Percentiles rank a stretch among this genome's conserved stretches.
phyloP scores from a whole-genome alignment of 2,329 filamentous ascomycete genomes.

The Orbilia ellipsospora region DNA sequence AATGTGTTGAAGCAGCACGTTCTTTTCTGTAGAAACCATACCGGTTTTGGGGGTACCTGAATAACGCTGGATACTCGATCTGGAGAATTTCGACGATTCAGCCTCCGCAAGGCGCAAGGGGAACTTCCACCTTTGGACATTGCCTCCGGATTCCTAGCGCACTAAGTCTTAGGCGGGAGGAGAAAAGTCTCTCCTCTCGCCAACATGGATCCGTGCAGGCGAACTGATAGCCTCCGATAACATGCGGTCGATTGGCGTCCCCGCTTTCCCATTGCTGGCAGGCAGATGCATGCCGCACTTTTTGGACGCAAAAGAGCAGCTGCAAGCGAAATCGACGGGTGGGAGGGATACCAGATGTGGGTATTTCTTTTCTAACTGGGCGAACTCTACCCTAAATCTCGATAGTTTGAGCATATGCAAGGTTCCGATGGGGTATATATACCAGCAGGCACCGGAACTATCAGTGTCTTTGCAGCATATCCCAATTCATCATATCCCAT shows the following conservation, averaged over 20 bases:
- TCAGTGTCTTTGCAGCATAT: conserved; percentile 27
- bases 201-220: conserved; percentile 45
- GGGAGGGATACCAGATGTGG: conserved; percentile 21
- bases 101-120: conserved; percentile 5
- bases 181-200: conserved; percentile 30
- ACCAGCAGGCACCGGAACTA: conserved; percentile 35
- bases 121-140: conserved; percentile 16
- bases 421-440: conserved; percentile 41
- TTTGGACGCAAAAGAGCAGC: conserved; percentile 40
- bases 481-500: conserved; percentile 31
- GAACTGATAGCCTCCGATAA: conserved; percentile 39
- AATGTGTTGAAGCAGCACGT: conserved; percentile 26
- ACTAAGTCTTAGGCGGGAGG: conserved; percentile 20
- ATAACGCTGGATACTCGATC: background rate
- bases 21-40: background rate
- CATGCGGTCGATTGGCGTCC: conserved; percentile 32
- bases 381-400: background rate
- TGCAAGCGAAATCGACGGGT: conserved; percentile 44
- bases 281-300: conserved; percentile 50
- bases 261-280: conserved; percentile 42
- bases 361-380: conserved; percentile 15
- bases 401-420: conserved; percentile 4
- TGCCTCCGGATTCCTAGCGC: background rate
- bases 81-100: conserved; percentile 9
- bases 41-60: conserved; percentile 5